These are phyloP conservation scores for Penicillium sp. DNA, from an alignment of 2,329 filamentous ascomycete species.

Conservation along the genomic window DNA sequence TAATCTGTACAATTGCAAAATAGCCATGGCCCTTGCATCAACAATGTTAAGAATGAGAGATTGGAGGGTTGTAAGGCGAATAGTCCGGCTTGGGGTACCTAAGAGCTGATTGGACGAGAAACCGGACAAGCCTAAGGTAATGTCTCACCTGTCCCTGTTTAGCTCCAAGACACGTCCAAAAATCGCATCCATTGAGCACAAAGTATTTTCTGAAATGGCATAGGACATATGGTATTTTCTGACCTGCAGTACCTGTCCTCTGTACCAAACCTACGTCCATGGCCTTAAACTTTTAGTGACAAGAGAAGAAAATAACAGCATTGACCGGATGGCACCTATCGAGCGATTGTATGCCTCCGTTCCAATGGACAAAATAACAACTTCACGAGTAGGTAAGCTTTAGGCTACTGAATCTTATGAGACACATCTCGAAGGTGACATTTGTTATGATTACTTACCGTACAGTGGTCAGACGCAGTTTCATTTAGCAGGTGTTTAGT, in stretches of 20 bases:
- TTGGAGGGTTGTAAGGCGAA: background rate
- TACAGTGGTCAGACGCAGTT: slow-evolving; percentile 3
- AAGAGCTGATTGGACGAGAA: background rate
- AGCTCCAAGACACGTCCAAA: slow-evolving; percentile 6
- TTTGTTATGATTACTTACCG: background rate
- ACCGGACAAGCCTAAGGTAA: slow-evolving; percentile 1
- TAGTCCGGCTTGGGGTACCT: background rate
- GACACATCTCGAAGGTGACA: background rate
- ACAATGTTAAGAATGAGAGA: background rate
- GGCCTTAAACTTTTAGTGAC: too few species aligned
- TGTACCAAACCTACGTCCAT: too few species aligned
- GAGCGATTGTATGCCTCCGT: slow-evolving; percentile 18
- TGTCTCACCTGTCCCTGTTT: slow-evolving; percentile 9
- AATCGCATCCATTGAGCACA: background rate
- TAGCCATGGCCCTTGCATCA: background rate
- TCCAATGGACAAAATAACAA: background rate
- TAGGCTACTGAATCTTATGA: background rate
- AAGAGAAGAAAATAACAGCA: background rate
- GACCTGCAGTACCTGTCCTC: too few species aligned
- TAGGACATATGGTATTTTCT: too few species aligned
- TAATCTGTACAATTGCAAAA: too few species aligned
- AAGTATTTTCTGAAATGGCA: too few species aligned
- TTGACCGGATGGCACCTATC: background rate
- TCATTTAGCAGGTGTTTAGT: slow-evolving; percentile 2
- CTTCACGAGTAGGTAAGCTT: slow-evolving; percentile 3